Evolutionary conservation across 495 filamentous ascomycete species (phyloP).

Genomic region (Astrothelium macrocarpum): DNA sequence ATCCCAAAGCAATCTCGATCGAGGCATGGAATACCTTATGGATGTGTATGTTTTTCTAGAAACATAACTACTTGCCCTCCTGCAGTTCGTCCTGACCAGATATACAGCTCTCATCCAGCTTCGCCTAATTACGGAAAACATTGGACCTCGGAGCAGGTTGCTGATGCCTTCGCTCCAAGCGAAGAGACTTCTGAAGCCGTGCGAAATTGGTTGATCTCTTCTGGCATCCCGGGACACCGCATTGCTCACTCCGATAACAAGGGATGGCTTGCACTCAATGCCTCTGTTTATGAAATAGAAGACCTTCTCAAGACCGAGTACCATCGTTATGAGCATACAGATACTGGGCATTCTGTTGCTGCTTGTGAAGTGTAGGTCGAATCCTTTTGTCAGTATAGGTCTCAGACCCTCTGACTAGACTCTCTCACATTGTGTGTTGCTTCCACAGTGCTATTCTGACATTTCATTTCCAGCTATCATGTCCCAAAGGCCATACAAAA

Average conservation of each 20-base stretch:
- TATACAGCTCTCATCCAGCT: slow-evolving; percentile 11
- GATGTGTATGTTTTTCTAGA: slow-evolving; percentile 6
- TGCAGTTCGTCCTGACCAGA: neutral
- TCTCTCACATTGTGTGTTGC: neutral
- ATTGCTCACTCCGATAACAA: slow-evolving; percentile 21
- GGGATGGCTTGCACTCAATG: slow-evolving; percentile 21
- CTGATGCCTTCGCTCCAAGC: slow-evolving; percentile 10
- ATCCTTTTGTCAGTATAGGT: neutral
- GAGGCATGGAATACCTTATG: slow-evolving; percentile 14
- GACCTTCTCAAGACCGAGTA: slow-evolving; percentile 15
- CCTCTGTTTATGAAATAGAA: slow-evolving; percentile 13
- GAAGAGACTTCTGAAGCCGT: slow-evolving; percentile 13
- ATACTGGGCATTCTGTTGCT: slow-evolving; percentile 9
- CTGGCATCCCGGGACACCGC: slow-evolving; percentile 3
- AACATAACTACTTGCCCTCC: neutral
- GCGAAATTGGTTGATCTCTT: slow-evolving; percentile 10
- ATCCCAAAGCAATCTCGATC: slow-evolving; percentile 13
- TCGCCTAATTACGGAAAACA: slow-evolving; percentile 16
- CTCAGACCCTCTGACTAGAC: neutral
- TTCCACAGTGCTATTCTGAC: neutral
- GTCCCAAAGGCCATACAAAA: slow-evolving; percentile 14
- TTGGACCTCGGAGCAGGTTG: slow-evolving; percentile 13
- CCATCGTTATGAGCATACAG: slow-evolving; percentile 14
- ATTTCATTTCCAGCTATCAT: slow-evolving; percentile 11
- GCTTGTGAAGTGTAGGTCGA: slow-evolving; percentile 12